phyloP scores from a whole-genome alignment of 2,329 filamentous ascomycete genomes.

The Paecilomyces niveus region DNA sequence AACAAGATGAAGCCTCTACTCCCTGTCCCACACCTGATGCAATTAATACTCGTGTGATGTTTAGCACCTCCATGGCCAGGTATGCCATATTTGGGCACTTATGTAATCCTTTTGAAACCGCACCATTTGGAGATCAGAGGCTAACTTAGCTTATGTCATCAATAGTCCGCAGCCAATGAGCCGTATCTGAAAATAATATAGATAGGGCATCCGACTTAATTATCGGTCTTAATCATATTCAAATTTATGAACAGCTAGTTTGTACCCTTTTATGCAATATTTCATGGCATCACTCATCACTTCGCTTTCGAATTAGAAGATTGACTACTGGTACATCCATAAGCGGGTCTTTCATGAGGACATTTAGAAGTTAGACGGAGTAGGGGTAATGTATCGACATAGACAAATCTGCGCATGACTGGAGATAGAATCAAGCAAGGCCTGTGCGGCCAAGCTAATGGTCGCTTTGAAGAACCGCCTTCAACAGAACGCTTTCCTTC shows the following conservation, averaged over 20 bases:
- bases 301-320: background rate
- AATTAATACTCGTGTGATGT: background rate
- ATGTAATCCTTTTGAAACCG: background rate
- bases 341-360: background rate
- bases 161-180: background rate
- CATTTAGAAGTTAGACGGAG: background rate
- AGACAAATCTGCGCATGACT: background rate
- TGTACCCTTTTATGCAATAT: background rate
- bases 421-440: background rate
- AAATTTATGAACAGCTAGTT: background rate
- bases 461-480: constrained; percentile 59
- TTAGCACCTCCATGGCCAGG: background rate
- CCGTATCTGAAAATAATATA: background rate
- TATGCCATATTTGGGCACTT: background rate
- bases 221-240: too few relatives aligned
- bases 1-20: background rate
- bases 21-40: background rate
- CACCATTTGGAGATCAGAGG: background rate
- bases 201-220: background rate
- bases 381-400: background rate
- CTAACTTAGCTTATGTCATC: background rate
- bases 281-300: background rate
- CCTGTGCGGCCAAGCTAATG: constrained; percentile 23
- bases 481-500: constrained; percentile 61
- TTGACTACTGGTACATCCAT: background rate